A percentile compares a stretch with the other conserved stretches of the same genome.
Conservation (phyloP, 371 early-diverging fungal genomes). For the Haplosporangium sp. region DNA sequence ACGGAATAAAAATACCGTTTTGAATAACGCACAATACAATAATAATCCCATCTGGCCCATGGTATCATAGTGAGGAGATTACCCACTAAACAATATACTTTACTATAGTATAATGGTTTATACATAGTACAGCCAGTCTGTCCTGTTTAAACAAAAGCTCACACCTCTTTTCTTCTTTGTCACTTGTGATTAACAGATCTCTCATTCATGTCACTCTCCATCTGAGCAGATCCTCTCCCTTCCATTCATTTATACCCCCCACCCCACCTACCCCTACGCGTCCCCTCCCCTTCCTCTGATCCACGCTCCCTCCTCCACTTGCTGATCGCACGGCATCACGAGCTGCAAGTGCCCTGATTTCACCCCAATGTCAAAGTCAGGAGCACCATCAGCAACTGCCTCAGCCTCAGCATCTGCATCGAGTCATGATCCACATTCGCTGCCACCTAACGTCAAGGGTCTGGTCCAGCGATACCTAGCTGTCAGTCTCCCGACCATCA, state of each 20-base stretch:
- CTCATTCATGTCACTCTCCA: conserved; percentile 12
- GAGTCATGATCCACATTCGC: conserved; percentile 48
- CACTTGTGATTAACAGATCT: too few species aligned
- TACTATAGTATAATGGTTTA: too few species aligned
- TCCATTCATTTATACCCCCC: background rate
- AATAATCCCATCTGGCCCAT: too few species aligned
- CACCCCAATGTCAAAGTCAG: conserved; percentile 41
- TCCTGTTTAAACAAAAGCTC: background rate
- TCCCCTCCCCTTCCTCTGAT: background rate
- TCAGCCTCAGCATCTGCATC: conserved; percentile 49
- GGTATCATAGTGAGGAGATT: conserved; percentile 7
- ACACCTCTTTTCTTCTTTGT: background rate
- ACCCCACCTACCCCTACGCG: background rate
- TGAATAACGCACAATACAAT: too few species aligned
- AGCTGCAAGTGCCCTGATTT: background rate
- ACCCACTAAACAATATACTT: background rate
- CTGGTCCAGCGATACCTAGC: conserved; percentile 49
- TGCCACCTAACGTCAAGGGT: conserved; percentile 49
- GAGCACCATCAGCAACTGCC: conserved; percentile 32
- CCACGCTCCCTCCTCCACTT: conserved; percentile 1
- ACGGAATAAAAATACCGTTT: too few species aligned
- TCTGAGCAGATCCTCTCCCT: conserved; percentile 7
- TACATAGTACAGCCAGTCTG: too few species aligned
- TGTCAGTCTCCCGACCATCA: conserved; percentile 46
- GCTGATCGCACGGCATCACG: background rate